phyloP scores from a whole-genome alignment of 768 basidiomycete species.

The Tremella mesenterica region DNA sequence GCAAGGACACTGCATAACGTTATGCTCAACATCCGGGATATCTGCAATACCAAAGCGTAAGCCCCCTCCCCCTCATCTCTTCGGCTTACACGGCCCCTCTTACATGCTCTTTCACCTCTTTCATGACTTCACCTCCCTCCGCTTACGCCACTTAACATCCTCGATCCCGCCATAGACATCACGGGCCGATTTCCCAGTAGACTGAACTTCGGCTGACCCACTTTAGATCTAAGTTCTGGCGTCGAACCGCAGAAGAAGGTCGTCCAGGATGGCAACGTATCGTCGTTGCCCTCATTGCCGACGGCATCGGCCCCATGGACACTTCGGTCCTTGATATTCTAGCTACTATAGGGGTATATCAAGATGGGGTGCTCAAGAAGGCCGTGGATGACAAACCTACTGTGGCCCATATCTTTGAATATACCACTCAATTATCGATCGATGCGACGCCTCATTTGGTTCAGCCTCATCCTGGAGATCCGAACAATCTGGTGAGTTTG shows the following conservation, averaged over 20 bases:
- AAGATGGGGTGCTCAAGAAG: slow-evolving; percentile 93
- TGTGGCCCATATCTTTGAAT: slow-evolving; percentile 95
- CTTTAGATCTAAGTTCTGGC: slow-evolving; percentile 32
- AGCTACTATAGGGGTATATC: slow-evolving; percentile 83
- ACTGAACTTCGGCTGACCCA: too few species aligned
- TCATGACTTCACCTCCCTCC: too few species aligned
- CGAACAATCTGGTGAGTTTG: slow-evolving; percentile 74
- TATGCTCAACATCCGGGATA: slow-evolving; percentile 94
- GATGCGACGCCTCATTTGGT: slow-evolving; percentile 83
- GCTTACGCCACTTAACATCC: too few species aligned
- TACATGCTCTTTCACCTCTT: too few species aligned
- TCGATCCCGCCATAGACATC: too few species aligned
- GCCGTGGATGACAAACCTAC: slow-evolving; percentile 65
- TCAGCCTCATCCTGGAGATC: slow-evolving; percentile 77
- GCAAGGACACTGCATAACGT: slow-evolving; percentile 75
- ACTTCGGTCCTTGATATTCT: slow-evolving; percentile 74
- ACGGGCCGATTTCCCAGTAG: too few species aligned
- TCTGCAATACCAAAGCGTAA: slow-evolving; percentile 89
- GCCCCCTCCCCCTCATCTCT: neutral
- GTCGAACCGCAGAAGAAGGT: slow-evolving; percentile 33
- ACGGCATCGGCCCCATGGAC: slow-evolving; percentile 91
- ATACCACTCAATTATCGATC: slow-evolving; percentile 91
- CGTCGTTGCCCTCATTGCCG: slow-evolving; percentile 67
- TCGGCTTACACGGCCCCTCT: too few species aligned
- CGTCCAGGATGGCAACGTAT: slow-evolving; percentile 72